phyloP scores from a whole-genome alignment of 371 early-diverging fungal genomes.

The Syncephalis fuscata region DNA sequence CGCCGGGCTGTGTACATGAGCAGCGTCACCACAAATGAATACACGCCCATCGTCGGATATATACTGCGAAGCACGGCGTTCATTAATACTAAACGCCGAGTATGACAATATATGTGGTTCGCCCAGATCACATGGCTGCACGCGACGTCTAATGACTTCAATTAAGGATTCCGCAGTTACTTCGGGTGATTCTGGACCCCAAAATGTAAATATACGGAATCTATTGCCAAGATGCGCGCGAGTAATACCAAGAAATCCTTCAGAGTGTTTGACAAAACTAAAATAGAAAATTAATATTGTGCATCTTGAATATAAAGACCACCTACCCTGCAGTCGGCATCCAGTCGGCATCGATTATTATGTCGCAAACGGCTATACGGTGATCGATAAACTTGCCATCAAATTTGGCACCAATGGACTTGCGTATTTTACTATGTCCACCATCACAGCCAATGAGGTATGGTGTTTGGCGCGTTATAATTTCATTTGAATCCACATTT shows the following conservation, averaged over 20 bases:
- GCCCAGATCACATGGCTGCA: constrained; percentile 4
- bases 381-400: constrained; percentile 6
- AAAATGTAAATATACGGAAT: neutral
- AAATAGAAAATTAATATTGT: too few relatives aligned
- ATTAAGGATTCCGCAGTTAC: constrained; percentile 5
- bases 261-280: neutral
- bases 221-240: neutral
- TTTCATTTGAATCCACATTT: constrained; percentile 3
- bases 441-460: constrained; percentile 20
- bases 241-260: neutral
- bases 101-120: constrained; percentile 9
- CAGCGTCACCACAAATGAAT: constrained; percentile 17
- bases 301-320: too few relatives aligned
- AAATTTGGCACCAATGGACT: constrained; percentile 11
- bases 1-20: constrained; percentile 15
- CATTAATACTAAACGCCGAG: constrained; percentile 14
- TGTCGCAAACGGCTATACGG: constrained; percentile 6
- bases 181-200: constrained; percentile 4
- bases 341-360: neutral
- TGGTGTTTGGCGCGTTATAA: constrained; percentile 5
- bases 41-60: constrained; percentile 11
- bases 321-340: neutral
- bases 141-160: constrained; percentile 6
- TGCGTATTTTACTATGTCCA: constrained; percentile 12
- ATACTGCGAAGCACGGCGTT: constrained; percentile 10